Conservation (phyloP, 2,329 filamentous ascomycete species). For the Aureobasidium leucospermi region DNA sequence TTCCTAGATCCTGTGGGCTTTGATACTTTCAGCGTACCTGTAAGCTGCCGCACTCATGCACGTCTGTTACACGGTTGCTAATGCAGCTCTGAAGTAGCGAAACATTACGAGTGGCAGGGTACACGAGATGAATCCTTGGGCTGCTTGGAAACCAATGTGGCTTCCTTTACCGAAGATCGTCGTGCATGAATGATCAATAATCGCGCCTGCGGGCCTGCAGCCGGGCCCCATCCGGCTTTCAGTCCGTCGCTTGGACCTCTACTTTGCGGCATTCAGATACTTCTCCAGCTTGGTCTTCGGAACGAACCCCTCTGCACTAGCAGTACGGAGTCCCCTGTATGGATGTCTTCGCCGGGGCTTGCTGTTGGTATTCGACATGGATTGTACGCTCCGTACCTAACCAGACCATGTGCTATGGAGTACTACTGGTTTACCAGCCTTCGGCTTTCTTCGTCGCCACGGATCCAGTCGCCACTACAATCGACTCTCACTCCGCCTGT, state of each 20-base stretch:
- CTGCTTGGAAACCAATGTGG: not conserved
- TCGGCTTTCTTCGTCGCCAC: too few relatives aligned
- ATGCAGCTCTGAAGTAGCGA: not conserved
- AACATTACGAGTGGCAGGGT: not conserved
- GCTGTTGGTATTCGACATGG: not conserved
- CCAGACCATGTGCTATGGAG: too few relatives aligned
- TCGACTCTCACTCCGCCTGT: too few relatives aligned
- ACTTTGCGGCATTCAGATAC: not conserved
- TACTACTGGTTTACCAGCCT: too few relatives aligned
- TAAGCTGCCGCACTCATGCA: not conserved
- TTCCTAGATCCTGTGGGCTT: not conserved
- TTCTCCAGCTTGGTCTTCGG: not conserved
- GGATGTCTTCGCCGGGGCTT: too few relatives aligned
- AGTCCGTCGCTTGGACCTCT: not conserved
- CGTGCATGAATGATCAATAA: slow-evolving; percentile 4
- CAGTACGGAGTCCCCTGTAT: too few relatives aligned
- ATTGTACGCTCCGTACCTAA: not conserved
- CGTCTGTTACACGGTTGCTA: not conserved
- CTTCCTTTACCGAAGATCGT: not conserved
- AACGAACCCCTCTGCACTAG: too few relatives aligned
- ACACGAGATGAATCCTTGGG: not conserved
- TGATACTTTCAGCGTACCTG: not conserved
- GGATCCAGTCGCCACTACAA: too few relatives aligned
- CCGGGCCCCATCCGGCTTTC: not conserved
- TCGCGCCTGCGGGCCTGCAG: not conserved